Base-by-base conservation (phyloP, 257 asterid genomes). In the Nicotiana knightiana region DNA sequence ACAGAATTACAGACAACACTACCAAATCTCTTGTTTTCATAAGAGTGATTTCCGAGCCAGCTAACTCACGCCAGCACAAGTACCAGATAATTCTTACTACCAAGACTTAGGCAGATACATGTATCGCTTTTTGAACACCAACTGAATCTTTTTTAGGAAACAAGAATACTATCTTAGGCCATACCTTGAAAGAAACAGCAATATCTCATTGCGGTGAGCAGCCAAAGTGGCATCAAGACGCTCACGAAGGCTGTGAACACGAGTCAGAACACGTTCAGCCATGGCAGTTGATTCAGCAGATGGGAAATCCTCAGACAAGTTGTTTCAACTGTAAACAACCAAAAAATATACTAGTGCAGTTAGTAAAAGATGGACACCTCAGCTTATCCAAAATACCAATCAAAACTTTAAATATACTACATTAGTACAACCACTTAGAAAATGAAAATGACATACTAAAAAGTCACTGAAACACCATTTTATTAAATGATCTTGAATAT, bases 241-340 rank as follows among this genome's bases (percentile, higher is more conserved):
- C 81, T 96, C 99, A 1, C 93, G 94, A 65, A 93, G 97, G 88
- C 97, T 95, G 90, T 95, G 98, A 76, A 93, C 98, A 24, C 98
- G 96, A 32, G 91, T 90, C 39, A 92, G 88, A 82, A 90, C 96
- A 84, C 90, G 96, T 83, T 96, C 98, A 88, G 93, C 94, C 99
- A 93, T 94, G 75, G 90, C 16, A 62, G 75, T 79, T 82, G 85
- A 33, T 79, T 68, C 76, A 68, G 76, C 80, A 80, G 67, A 64
- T 67, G 61, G 32, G 76, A 76, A 77, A 67, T 63, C 85, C 75
- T 70, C 37, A 81, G 83, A 80, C 70, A 82, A 68, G 5, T 65
- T 87, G 4, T 65, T 87, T 82, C 87, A 88, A 84, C 95, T 89
- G 91, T 67, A 76, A 55, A 53, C 15, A 61, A 80, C 54, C 77